A percentile compares a stretch with the other conserved stretches of the same genome.
Evolutionary conservation across 2,329 filamentous ascomycete species (phyloP).

Genomic region (Rutstroemia sp.): DNA sequence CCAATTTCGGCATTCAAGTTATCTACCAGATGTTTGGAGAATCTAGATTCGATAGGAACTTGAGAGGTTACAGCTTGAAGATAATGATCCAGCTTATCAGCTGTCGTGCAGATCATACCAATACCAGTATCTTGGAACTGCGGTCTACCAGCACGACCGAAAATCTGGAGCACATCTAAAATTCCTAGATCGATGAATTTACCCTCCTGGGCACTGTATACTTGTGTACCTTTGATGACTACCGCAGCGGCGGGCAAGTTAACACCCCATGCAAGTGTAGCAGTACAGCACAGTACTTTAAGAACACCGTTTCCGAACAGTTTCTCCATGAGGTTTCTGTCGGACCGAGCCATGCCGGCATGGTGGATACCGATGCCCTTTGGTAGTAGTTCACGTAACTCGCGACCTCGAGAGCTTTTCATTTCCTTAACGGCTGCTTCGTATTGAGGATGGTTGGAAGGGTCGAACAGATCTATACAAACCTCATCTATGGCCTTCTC

Average conservation of each 20-base stretch:
- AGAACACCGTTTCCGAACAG: slow-evolving; percentile 88
- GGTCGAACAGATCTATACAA: slow-evolving; percentile 77
- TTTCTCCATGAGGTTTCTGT: slow-evolving; percentile 91
- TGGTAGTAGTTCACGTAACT: slow-evolving; percentile 79
- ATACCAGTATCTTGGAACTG: slow-evolving; percentile 98
- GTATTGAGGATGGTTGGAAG: slow-evolving; percentile 69
- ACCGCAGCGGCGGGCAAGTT: slow-evolving; percentile 96
- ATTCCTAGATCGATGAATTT: slow-evolving; percentile 97
- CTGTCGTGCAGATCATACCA: slow-evolving; percentile 94
- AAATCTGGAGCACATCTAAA: slow-evolving; percentile 93
- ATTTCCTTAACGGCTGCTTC: slow-evolving; percentile 75
- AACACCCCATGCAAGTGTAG: slow-evolving; percentile 96
- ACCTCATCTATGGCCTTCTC: slow-evolving; percentile 80
- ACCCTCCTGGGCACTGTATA: slow-evolving; percentile 93
- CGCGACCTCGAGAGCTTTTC: slow-evolving; percentile 75
- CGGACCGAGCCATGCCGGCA: slow-evolving; percentile 89
- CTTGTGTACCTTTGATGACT: slow-evolving; percentile 65
- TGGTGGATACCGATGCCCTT: slow-evolving; percentile 95
- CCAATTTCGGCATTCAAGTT: slow-evolving; percentile 95
- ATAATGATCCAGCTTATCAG: slow-evolving; percentile 90
- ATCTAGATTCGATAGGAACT: slow-evolving; percentile 93
- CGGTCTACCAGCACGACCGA: slow-evolving; percentile 93
- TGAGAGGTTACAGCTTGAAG: slow-evolving; percentile 90
- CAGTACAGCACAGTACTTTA: slow-evolving; percentile 96
- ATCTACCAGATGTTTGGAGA: slow-evolving; percentile 88